phyloP scores from a whole-genome alignment of 78 protist genomes.

The Dictyostelium firmibasis region DNA sequence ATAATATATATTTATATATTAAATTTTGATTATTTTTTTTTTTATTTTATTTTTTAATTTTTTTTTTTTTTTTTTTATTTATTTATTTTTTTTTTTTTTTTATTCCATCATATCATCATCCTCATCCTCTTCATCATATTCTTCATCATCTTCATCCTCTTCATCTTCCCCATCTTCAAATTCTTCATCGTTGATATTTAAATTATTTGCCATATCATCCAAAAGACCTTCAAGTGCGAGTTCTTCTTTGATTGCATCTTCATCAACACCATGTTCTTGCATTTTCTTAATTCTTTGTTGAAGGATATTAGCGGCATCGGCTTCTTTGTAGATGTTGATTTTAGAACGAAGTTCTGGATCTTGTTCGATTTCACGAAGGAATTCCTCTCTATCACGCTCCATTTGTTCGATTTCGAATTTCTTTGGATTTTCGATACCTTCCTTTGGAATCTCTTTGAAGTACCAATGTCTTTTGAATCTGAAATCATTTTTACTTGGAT shows the following conservation, averaged over 20 bases:
- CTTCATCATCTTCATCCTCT: conserved; percentile 30
- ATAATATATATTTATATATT: background rate
- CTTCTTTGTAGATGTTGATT: conserved; percentile 73
- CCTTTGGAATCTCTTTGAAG: conserved; percentile 1
- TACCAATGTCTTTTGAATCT: conserved; percentile 49
- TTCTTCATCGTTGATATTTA: conserved; percentile 18
- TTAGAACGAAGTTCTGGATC: conserved; percentile 87
- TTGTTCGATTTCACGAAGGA: conserved; percentile 90
- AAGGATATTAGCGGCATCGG: conserved; percentile 17
- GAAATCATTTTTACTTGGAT: conserved; percentile 70
- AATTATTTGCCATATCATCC: conserved; percentile 18
- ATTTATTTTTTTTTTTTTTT: background rate
- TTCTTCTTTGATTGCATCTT: conserved; percentile 53
- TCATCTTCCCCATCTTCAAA: conserved; percentile 61
- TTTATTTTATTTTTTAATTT: background rate
- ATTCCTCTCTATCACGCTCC: conserved; percentile 81
- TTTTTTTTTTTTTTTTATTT: conserved; percentile 13
- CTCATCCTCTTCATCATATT: conserved; percentile 40
- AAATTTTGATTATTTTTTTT: background rate
- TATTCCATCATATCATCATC: conserved; percentile 51
- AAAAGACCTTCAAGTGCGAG: conserved; percentile 58
- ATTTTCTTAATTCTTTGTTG: conserved; percentile 19
- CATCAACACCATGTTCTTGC: conserved; percentile 52
- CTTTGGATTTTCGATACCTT: conserved; percentile 27
- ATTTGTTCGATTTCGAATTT: conserved; percentile 43